Evolutionary conservation across 2,329 filamentous ascomycete genomes (phyloP).

Genomic region (Aspergillus niger): DNA sequence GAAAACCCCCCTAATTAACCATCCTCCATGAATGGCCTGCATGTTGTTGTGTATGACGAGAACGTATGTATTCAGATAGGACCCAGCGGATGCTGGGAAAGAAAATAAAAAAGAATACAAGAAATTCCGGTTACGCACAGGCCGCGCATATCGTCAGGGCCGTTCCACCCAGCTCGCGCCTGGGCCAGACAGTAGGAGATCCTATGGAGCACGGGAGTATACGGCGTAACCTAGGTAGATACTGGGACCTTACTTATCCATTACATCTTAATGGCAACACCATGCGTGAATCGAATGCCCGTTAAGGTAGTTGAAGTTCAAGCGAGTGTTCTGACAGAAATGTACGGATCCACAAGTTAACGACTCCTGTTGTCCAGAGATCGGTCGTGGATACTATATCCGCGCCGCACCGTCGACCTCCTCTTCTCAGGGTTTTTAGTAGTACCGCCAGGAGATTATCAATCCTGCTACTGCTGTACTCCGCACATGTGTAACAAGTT

Average conservation of each 20-base stretch:
- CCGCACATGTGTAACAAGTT: not conserved
- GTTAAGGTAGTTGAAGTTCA: not conserved
- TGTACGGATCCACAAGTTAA: too few relatives aligned
- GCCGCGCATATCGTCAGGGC: conserved; percentile 11
- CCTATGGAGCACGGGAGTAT: not conserved
- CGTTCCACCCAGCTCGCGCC: conserved; percentile 17
- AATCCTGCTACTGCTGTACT: not conserved
- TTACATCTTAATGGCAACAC: too few relatives aligned
- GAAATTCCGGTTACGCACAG: conserved; percentile 6
- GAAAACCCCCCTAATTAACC: conserved; percentile 10
- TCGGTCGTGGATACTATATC: not conserved
- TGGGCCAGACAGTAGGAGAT: conserved; percentile 11
- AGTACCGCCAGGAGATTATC: not conserved
- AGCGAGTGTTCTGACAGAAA: too few relatives aligned
- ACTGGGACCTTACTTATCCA: not conserved
- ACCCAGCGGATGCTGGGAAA: not conserved
- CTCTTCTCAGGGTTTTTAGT: not conserved
- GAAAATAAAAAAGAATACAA: not conserved
- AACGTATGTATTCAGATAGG: not conserved
- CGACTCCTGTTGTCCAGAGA: not conserved
- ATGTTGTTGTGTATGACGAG: conserved; percentile 11
- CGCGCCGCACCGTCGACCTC: not conserved
- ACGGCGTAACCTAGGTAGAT: not conserved
- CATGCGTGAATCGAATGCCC: not conserved
- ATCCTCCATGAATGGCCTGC: conserved; percentile 17